Evolutionary conservation across 108 stramenopile genomes (phyloP), one percentile per base, ranked within the genome.

Genomic region (Fistulifera solaris): DNA sequence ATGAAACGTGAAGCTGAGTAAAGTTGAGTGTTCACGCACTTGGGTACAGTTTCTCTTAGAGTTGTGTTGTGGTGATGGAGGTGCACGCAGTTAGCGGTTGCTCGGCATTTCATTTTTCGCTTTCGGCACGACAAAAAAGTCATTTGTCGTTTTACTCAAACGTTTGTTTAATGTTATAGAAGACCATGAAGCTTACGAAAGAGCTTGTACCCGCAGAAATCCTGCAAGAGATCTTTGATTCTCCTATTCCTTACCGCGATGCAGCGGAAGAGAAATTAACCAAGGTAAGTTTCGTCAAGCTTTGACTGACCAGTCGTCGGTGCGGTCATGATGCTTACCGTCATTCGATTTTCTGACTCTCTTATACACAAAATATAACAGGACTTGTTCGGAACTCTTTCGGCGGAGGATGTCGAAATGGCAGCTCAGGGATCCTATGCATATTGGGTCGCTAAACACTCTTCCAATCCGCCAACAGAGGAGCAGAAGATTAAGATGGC

Each of bases 391-490:
- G 63, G 52, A 21, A 53, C 45, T 35, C 47, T 71, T 13, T 41
- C 58, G 11, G 25, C 15, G 19, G 70, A 71, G 26, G 48, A 71
- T 40, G 49, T 54, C 31, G 63, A 71, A 26, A 17, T 42, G 10
- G 63, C 70, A 26, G 70, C 70, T 18, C 16, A 52, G 28, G 38
- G 62, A 6, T 65, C 63, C 15, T 52, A 60, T 49, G 63, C 70
- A 0, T 71, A 71, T 40, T 71, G 66, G 58, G 38, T 54, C 43
- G 26, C 57, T n/a, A 52, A 15, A 54, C 16, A 41, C 46, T 39
- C 17, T 12, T 25, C 10, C 26, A n/a, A 2, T 19, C 50, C 19
- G 27, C 60, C 6, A 7, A 16, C 17, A 22, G 24, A 57, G n/a
- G 52, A 28, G 40, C 64, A 25, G 42, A 41, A 40, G 57, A 57